Base-by-base conservation (phyloP, 192 early-diverging fungal species). In the Entomortierella beljakovae region DNA sequence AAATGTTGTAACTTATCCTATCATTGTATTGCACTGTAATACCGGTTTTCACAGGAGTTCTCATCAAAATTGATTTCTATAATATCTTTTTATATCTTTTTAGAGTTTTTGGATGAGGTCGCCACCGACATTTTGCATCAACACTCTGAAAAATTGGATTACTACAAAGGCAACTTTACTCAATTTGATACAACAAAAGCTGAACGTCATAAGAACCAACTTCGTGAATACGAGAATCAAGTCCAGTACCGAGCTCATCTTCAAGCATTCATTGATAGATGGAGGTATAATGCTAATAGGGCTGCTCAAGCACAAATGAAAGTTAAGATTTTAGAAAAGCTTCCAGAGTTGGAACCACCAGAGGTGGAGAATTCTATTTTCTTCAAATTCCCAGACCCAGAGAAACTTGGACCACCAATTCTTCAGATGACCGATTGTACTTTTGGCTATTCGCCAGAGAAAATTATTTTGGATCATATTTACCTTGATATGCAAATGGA, bases 271-370 rank as follows among this genome's bases (percentile, higher is more conserved):
- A 98, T 99, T 79, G 98, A 98, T 74, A 90, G 96, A 37, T 99
- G 98, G 98, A 86, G 98, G 72, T 99, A 99, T 81, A 99, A 99
- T 80, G 96, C 98, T 34, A 99, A 98, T 66, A 89, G 95, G 43
- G 95, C 94, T 35, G 93, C 98, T 11, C 97, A 98, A 82, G 98
- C 98, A 8, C 98, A 99, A 84, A 91, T 88, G 71, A 98, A 96
- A 86, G 93, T 99, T 80, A 99, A 99, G 84, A 94, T 98, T 69
- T 85, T 99, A 69, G 97, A 99, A 81, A 99, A 99, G 75, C 84
- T 99, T 34, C 96, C 96, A 13, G 92, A 90, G 66, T 86, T 99
- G 31, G 92, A 96, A 58, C 87, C 92, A 57, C 97, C 97, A 59
- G 92, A 91, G 80, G 90, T 88, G 35, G 93, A 90, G 64, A 93